A percentile compares a stretch with the other conserved stretches of the same genome.
phyloP scores from a whole-genome alignment of 2,329 filamentous ascomycete species.

The Aspergillus fructus region DNA sequence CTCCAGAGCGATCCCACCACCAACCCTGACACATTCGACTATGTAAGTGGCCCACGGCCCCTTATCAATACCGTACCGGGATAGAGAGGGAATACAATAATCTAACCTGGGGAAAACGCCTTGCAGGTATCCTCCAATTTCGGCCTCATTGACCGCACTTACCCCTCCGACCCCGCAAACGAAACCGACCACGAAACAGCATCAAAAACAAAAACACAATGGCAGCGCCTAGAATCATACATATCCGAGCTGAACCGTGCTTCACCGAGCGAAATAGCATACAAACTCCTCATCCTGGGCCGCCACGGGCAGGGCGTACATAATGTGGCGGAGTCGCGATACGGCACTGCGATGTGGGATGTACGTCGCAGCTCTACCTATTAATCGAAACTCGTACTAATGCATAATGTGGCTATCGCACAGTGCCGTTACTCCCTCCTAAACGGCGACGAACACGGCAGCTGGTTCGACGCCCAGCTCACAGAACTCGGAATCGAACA shows the following conservation, averaged over 20 bases:
- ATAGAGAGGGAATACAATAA: not conserved
- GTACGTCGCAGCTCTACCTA: slow-evolving; percentile 29
- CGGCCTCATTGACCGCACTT: slow-evolving; percentile 49
- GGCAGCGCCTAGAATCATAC: slow-evolving; percentile 54
- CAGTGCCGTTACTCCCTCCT: slow-evolving; percentile 60
- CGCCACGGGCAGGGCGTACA: slow-evolving; percentile 63
- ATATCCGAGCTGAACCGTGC: slow-evolving; percentile 47
- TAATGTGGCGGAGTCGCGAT: slow-evolving; percentile 60
- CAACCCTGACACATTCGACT: slow-evolving; percentile 49
- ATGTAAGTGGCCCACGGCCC: slow-evolving; percentile 34
- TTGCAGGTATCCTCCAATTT: slow-evolving; percentile 45
- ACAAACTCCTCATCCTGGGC: slow-evolving; percentile 59
- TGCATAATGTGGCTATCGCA: not conserved
- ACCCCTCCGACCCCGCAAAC: slow-evolving; percentile 39
- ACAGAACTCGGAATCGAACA: slow-evolving; percentile 54
- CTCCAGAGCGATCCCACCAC: slow-evolving; percentile 51
- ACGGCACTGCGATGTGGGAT: slow-evolving; percentile 61
- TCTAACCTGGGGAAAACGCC: not conserved
- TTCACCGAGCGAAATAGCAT: slow-evolving; percentile 40
- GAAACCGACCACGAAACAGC: slow-evolving; percentile 9
- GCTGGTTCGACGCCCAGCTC: slow-evolving; percentile 60
- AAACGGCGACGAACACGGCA: slow-evolving; percentile 55
- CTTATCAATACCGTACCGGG: no score
- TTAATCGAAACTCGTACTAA: not conserved
- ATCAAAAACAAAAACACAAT: slow-evolving; percentile 47